These are phyloP conservation scores for Stephania yunnanensis DNA, from an alignment of 164 flowering plant species.

Conservation along the genomic window DNA sequence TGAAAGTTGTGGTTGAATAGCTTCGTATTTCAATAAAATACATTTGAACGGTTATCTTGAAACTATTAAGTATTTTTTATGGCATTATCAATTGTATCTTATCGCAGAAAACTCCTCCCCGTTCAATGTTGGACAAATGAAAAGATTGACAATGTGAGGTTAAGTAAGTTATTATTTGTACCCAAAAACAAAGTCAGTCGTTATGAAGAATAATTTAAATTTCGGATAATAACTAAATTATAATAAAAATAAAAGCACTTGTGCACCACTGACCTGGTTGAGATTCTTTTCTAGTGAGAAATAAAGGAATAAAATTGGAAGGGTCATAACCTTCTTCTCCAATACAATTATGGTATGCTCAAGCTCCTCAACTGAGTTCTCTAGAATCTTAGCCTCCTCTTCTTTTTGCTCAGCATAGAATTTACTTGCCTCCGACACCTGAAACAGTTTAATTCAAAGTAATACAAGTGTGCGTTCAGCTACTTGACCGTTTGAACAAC, in stretches of 20 bases:
- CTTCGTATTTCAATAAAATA: no score
- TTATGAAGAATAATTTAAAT: no score
- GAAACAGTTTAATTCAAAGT: slow-evolving; percentile 4
- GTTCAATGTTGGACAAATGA: neutral
- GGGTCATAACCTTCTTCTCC: slow-evolving; percentile 61
- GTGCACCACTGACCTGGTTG: slow-evolving; percentile 34
- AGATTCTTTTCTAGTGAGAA: slow-evolving; percentile 37
- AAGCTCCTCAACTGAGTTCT: slow-evolving; percentile 81
- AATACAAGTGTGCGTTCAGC: neutral
- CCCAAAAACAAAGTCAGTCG: no score
- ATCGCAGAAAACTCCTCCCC: neutral
- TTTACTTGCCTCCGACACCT: slow-evolving; percentile 80
- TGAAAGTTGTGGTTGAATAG: no score
- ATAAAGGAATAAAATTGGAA: neutral
- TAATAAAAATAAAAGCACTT: no score
- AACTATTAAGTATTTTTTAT: no score
- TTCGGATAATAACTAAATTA: no score
- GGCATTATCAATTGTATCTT: no score
- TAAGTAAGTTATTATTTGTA: neutral
- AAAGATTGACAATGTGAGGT: neutral
- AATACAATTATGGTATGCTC: slow-evolving; percentile 70
- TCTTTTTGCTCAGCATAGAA: slow-evolving; percentile 81
- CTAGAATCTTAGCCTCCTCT: slow-evolving; percentile 84
- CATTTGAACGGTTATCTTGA: no score
- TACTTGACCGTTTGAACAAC: no score